Evolutionary conservation across 129 eudicot species (phyloP).

Genomic region (Artemisia tridentata): DNA sequence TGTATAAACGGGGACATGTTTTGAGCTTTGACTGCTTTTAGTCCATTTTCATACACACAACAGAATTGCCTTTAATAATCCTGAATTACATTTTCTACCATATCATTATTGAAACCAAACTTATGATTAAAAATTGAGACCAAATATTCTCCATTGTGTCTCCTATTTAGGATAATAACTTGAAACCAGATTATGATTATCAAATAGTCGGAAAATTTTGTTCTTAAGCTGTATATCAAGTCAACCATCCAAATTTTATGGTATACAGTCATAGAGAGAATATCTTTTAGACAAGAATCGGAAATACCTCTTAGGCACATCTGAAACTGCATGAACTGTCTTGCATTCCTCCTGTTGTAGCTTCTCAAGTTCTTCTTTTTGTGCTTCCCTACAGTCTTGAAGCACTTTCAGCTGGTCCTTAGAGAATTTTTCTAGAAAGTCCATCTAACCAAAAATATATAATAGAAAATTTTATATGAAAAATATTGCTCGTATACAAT

Average conservation of each 20-base stretch:
- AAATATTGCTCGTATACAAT: too few relatives aligned
- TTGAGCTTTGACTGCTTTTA: too few relatives aligned
- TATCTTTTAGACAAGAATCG: neutral
- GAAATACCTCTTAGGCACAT: conserved; percentile 45
- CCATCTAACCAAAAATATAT: conserved; percentile 48
- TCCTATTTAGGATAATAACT: too few relatives aligned
- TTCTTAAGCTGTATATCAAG: neutral
- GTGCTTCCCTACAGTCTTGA: conserved; percentile 45
- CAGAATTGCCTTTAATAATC: neutral
- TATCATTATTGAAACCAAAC: too few relatives aligned
- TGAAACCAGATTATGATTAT: too few relatives aligned
- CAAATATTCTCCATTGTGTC: too few relatives aligned
- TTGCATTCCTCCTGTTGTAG: conserved; percentile 48
- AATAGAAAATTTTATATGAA: neutral
- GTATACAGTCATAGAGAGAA: neutral
- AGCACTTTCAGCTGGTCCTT: conserved; percentile 53
- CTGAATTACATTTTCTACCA: too few relatives aligned
- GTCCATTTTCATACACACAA: too few relatives aligned
- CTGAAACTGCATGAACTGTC: conserved; percentile 32
- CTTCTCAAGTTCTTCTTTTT: conserved; percentile 57
- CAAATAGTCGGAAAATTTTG: too few relatives aligned
- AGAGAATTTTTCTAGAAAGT: conserved; percentile 61
- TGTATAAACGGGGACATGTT: too few relatives aligned
- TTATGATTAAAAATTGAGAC: too few relatives aligned
- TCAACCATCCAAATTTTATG: neutral